Evolutionary conservation across 352 stramenopile genomes (phyloP).

Genomic region (Hyaloperonospora arabidopsidis): DNA sequence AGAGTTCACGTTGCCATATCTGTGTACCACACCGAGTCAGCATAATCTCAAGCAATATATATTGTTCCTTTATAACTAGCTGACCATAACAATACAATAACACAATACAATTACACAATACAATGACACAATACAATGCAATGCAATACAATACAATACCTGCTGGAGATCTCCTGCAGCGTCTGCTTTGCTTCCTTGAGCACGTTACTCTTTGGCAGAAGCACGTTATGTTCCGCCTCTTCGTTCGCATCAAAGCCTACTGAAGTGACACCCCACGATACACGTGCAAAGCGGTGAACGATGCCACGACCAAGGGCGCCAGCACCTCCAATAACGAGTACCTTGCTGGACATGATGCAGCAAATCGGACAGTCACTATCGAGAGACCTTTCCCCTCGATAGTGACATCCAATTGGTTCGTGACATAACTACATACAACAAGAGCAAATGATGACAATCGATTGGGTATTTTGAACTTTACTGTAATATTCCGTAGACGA

Average conservation of each 20-base stretch:
- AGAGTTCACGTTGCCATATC: conserved; percentile 55
- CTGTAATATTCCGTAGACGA: too few species aligned
- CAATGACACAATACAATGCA: too few species aligned
- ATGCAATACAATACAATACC: conserved; percentile 1
- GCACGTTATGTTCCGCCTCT: conserved; percentile 36
- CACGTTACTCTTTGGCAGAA: conserved; percentile 43
- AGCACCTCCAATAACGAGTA: conserved; percentile 69
- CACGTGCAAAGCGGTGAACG: conserved; percentile 46
- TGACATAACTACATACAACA: too few species aligned
- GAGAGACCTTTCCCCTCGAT: too few species aligned
- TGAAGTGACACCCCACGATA: conserved; percentile 61
- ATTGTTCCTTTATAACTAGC: too few species aligned
- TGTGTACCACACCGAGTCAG: conserved; percentile 10
- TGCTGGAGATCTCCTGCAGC: conserved; percentile 45
- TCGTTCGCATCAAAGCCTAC: conserved; percentile 62
- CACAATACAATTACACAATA: too few species aligned
- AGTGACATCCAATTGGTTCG: too few species aligned
- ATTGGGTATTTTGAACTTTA: too few species aligned
- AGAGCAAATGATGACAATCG: too few species aligned
- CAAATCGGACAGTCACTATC: too few species aligned
- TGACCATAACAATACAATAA: too few species aligned
- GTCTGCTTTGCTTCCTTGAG: conserved; percentile 47
- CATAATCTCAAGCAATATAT: too few species aligned
- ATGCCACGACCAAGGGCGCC: conserved; percentile 69
- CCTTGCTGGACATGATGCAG: conserved; percentile 37